Conservation (phyloP, 805 yeast genomes). For the Myxozyma monticola region DNA sequence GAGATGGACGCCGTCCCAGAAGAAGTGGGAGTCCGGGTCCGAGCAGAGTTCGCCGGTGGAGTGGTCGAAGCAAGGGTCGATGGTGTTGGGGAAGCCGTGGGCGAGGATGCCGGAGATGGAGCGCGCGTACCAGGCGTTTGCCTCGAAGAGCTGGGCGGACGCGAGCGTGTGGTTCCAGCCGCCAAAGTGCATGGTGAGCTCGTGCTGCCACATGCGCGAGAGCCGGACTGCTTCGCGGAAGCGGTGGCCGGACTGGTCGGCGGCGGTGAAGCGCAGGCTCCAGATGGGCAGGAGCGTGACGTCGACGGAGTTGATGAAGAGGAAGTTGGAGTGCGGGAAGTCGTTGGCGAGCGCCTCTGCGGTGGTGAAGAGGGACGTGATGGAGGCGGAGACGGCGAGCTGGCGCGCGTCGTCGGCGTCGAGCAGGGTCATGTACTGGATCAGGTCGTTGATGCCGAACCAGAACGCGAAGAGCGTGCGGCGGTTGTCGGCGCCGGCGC, state of each 20-base stretch:
- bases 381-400: constrained; percentile 19
- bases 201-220: constrained; percentile 16
- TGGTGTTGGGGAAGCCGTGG: constrained; percentile 10
- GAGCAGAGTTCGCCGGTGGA: constrained; percentile 6
- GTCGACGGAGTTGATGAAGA: constrained; percentile 19
- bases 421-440: constrained; percentile 16
- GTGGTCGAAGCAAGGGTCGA: constrained; percentile 17
- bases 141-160: constrained; percentile 19
- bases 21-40: constrained; percentile 12
- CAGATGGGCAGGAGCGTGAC: constrained; percentile 27
- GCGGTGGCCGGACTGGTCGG: constrained; percentile 11
- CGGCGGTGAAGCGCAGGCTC: constrained; percentile 5
- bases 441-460: constrained; percentile 27
- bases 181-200: constrained; percentile 9
- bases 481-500: constrained; percentile 6
- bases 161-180: constrained; percentile 22
- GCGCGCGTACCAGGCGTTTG: constrained; percentile 24
- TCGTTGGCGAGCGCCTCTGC: constrained; percentile 9
- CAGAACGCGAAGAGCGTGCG: constrained; percentile 18
- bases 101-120: constrained; percentile 19
- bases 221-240: constrained; percentile 22
- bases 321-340: constrained; percentile 25
- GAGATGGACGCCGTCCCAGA: constrained; percentile 28
- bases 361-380: constrained; percentile 11
- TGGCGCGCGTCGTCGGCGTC: constrained; percentile 4